phyloP scores from a whole-genome alignment of 225 moss, liverwort and hornwort species.

The Pseudisothecium myosuroides region DNA sequence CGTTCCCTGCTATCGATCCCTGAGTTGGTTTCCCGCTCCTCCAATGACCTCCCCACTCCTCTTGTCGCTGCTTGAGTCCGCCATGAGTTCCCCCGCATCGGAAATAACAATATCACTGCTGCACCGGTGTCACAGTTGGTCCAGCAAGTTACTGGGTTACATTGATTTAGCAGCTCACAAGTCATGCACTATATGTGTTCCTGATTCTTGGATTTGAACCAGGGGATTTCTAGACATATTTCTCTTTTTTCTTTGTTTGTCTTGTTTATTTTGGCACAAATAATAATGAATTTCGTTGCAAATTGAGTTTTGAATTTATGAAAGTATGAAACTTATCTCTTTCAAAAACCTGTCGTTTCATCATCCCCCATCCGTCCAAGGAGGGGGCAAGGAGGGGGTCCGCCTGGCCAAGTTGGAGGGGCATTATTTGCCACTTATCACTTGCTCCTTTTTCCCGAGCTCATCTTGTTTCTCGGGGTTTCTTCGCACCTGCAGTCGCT shows the following conservation, averaged over 20 bases:
- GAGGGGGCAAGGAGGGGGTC: not conserved
- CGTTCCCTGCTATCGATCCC: not conserved
- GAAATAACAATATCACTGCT: not conserved
- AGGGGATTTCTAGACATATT: not conserved
- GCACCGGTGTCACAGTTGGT: not conserved
- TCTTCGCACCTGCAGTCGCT: not conserved
- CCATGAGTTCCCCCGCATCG: not conserved
- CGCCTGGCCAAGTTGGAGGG: not conserved
- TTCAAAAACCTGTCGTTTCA: not conserved
- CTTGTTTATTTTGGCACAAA: not conserved
- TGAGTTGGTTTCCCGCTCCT: not conserved
- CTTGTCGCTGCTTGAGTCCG: not conserved
- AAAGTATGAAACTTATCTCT: not conserved
- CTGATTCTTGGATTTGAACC: not conserved
- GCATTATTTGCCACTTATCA: not conserved
- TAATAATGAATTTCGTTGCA: too few species aligned
- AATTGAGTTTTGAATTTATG: too few species aligned
- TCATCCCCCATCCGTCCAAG: not conserved
- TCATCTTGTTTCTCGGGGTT: not conserved
- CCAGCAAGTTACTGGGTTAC: not conserved
- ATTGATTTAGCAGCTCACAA: not conserved
- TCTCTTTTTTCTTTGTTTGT: not conserved
- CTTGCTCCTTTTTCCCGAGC: too few species aligned
- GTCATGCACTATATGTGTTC: not conserved
- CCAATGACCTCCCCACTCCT: not conserved